Percentiles rank a stretch among this genome's conserved stretches.
Conservation (phyloP, 805 yeast species). For the Sugiyamaella marilandica region DNA sequence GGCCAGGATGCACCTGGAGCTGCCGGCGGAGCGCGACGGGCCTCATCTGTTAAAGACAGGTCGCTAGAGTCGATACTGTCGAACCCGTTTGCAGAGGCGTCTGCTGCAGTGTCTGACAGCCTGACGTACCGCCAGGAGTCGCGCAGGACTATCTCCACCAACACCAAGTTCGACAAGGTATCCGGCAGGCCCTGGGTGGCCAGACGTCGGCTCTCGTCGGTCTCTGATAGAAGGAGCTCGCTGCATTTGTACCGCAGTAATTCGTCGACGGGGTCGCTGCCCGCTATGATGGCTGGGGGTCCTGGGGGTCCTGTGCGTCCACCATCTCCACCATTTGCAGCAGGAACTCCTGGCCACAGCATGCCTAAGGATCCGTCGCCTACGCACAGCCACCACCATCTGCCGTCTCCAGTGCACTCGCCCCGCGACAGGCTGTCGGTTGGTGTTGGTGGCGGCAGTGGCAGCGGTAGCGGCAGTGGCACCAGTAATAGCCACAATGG, state of each 20-base stretch:
- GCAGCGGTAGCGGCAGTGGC: slow-evolving; percentile 1
- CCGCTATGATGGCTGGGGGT: neutral
- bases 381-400: neutral
- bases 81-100: slow-evolving; percentile 4
- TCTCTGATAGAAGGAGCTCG: neutral
- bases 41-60: slow-evolving; percentile 3
- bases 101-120: neutral
- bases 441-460: neutral
- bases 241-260: neutral
- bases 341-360: neutral
- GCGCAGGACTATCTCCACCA: neutral
- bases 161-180: slow-evolving; percentile 5
- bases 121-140: slow-evolving; percentile 3
- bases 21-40: neutral
- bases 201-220: neutral
- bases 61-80: slow-evolving; percentile 6
- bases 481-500: neutral
- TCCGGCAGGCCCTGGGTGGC: slow-evolving; percentile 8
- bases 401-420: slow-evolving; percentile 1
- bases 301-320: neutral
- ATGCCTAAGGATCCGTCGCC: neutral
- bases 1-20: neutral
- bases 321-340: neutral
- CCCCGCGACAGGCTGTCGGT: neutral
- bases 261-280: neutral